Evolutionary conservation across 257 asterid species (phyloP).

Genomic region (Solanum gracilifrons): DNA sequence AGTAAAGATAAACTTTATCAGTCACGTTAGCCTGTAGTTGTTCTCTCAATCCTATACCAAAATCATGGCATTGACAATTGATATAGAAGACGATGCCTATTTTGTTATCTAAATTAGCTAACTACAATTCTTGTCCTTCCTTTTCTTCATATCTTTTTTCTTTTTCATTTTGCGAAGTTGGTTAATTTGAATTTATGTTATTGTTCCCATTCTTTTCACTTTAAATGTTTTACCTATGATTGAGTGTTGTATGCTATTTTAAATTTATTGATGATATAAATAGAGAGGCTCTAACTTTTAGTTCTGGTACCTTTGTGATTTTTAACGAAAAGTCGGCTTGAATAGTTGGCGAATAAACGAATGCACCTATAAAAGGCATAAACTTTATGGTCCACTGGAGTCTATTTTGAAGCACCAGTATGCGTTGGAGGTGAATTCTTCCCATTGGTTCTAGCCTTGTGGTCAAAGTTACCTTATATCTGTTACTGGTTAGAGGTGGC

Average conservation of each 20-base stretch:
- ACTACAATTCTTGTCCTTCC: neutral
- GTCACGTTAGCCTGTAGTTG: neutral
- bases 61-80: neutral
- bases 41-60: neutral
- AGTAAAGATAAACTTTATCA: neutral
- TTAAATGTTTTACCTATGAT: neutral
- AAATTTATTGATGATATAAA: neutral
- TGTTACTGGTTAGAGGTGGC: neutral
- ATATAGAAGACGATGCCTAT: neutral
- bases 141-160: neutral
- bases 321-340: neutral
- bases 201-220: neutral
- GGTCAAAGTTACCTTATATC: neutral
- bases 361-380: neutral
- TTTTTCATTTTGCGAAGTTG: neutral
- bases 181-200: neutral
- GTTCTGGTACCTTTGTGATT: neutral
- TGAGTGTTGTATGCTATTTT: neutral
- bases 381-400: neutral
- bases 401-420: neutral
- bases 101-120: neutral
- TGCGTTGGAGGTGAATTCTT: neutral
- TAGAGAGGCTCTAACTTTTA: neutral
- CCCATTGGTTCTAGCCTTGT: neutral
- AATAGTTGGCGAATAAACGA: neutral